phyloP scores from a whole-genome alignment of 2,329 filamentous ascomycete species.

The Ophiostoma quercus region DNA sequence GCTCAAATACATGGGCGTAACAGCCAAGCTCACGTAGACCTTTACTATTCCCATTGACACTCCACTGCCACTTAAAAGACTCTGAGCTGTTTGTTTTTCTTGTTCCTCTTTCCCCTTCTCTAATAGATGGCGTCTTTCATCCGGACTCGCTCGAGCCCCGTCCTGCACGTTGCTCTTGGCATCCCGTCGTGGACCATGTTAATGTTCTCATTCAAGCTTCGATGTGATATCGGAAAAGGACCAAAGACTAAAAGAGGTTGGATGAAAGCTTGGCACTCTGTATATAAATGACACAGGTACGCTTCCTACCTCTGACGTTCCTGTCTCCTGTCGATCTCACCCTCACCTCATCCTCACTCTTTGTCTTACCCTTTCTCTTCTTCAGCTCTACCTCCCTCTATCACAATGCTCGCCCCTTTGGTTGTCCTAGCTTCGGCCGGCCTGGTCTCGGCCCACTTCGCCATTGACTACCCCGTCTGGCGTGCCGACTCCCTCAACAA shows the following conservation, averaged over 20 bases:
- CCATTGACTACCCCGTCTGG: conserved; percentile 45
- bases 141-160: background rate
- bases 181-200: background rate
- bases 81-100: background rate
- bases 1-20: background rate
- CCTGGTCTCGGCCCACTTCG: conserved; percentile 45
- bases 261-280: background rate
- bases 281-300: background rate
- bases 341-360: background rate
- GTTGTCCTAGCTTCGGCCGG: conserved; percentile 36
- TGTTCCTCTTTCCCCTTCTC: background rate
- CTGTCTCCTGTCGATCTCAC: background rate
- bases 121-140: background rate
- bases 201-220: background rate
- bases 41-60: no score
- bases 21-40: background rate
- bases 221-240: background rate
- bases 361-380: background rate
- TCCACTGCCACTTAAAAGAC: no score
- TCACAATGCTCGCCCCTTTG: conserved; percentile 31
- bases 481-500: conserved; percentile 44
- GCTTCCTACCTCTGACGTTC: no score
- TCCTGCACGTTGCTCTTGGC: background rate
- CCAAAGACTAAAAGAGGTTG: background rate
- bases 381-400: background rate